These are phyloP conservation scores for Nakaseomyces kungkrabaensis DNA, from an alignment of 1,139 yeast genomes.

Conservation along the genomic window DNA sequence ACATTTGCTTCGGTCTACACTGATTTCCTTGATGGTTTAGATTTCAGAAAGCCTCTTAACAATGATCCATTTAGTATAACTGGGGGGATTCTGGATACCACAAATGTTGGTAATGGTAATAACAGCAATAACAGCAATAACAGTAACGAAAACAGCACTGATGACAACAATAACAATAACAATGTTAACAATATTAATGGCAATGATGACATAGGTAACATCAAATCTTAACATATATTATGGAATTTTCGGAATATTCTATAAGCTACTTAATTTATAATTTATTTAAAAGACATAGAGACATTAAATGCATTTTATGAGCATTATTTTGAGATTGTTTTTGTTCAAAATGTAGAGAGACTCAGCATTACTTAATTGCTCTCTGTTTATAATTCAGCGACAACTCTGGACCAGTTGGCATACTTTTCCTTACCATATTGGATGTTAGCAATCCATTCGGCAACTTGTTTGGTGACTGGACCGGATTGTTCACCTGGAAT, in stretches of 20 bases:
- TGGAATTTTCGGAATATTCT: background rate
- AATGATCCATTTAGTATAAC: slow-evolving; percentile 1
- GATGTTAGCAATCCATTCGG: slow-evolving; percentile 74
- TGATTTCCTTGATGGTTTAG: background rate
- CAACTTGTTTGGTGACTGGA: slow-evolving; percentile 60
- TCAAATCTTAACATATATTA: background rate
- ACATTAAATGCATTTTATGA: background rate
- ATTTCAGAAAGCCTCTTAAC: background rate
- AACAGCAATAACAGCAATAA: background rate
- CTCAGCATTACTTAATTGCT: background rate
- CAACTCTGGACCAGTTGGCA: slow-evolving; percentile 31
- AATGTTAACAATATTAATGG: background rate
- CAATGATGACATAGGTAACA: background rate
- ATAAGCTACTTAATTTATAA: background rate
- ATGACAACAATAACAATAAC: background rate
- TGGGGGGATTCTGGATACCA: background rate
- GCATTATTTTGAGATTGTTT: background rate
- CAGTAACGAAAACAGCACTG: background rate
- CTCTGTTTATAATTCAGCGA: slow-evolving; percentile 9
- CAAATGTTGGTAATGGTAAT: background rate
- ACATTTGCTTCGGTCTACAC: background rate
- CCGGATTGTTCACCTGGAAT: slow-evolving; percentile 70
- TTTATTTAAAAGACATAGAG: background rate
- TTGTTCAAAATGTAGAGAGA: background rate
- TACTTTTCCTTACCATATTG: slow-evolving; percentile 78